A percentile compares a stretch with the other conserved stretches of the same genome.
Conservation (phyloP, 352 stramenopile genomes). For the Phytopythium cucurbitacearum region DNA sequence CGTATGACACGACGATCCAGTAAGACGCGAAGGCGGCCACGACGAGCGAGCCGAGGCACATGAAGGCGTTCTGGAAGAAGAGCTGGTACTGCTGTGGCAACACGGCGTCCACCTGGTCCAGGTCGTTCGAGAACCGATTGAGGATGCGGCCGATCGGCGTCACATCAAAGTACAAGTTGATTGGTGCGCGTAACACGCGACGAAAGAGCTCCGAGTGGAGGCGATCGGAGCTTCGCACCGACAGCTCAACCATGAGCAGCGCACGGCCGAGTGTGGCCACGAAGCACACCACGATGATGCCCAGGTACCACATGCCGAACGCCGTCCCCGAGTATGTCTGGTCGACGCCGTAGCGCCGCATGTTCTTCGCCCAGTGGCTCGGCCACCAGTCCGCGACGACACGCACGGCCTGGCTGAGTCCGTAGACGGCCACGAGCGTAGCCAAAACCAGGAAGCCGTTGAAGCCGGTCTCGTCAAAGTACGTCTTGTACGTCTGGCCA, state of each 20-base stretch:
- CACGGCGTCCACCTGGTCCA: conserved; percentile 39
- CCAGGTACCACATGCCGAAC: conserved; percentile 32
- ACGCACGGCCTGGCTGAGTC: conserved; percentile 13
- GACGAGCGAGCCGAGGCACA: conserved; percentile 30
- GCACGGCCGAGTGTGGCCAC: conserved; percentile 14
- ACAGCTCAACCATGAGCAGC: conserved; percentile 23
- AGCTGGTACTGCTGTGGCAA: conserved; percentile 37
- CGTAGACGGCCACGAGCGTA: conserved; percentile 7
- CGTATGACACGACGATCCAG: conserved; percentile 39
- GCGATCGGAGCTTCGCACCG: conserved; percentile 17
- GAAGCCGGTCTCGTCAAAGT: conserved; percentile 27
- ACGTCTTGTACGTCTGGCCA: conserved; percentile 14
- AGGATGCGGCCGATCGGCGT: conserved; percentile 50
- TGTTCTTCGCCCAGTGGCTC: conserved; percentile 29
- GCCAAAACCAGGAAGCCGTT: conserved; percentile 13
- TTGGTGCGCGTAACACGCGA: conserved; percentile 31
- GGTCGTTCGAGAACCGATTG: conserved; percentile 48
- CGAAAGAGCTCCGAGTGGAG: conserved; percentile 36
- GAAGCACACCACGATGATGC: conserved; percentile 17
- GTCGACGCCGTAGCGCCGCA: conserved; percentile 15
- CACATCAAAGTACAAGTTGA: conserved; percentile 49
- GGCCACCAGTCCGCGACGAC: conserved; percentile 31
- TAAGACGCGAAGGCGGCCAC: conserved; percentile 32
- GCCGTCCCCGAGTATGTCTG: conserved; percentile 29
- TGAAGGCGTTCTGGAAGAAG: conserved; percentile 23